These are phyloP conservation scores for Nothophaeocryptopus gaeumannii DNA, from an alignment of 2,329 filamentous ascomycete species.

Conservation along the genomic window DNA sequence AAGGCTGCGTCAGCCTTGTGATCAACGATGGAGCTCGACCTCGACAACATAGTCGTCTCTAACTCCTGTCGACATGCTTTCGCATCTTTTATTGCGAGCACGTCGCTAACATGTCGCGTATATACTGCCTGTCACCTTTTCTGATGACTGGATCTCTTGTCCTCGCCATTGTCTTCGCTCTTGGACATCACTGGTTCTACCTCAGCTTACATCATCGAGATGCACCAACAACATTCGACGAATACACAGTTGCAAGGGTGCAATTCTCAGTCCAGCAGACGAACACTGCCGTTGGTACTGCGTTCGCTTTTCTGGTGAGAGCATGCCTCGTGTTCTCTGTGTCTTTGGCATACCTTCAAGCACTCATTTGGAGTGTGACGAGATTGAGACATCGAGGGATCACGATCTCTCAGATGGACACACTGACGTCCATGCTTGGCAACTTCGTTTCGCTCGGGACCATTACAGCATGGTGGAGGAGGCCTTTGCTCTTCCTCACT, in stretches of 20 bases:
- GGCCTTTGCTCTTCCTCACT: not conserved
- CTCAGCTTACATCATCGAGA: not conserved
- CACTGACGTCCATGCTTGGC: not conserved
- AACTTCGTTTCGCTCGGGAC: not conserved
- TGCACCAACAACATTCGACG: conserved; percentile 1
- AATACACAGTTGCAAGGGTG: not conserved
- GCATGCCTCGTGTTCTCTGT: not conserved
- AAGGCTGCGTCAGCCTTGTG: too few relatives aligned
- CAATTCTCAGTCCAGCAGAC: not conserved
- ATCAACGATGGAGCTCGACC: too few relatives aligned
- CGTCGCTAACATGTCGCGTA: not conserved
- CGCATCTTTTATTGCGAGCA: not conserved
- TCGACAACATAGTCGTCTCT: too few relatives aligned
- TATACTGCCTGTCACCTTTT: conserved; percentile 2
- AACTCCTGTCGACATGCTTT: too few relatives aligned
- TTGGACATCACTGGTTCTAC: conserved; percentile 6
- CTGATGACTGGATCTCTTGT: conserved; percentile 1
- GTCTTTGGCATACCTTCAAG: not conserved
- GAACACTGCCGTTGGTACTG: conserved; percentile 8
- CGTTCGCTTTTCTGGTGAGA: conserved; percentile 5
- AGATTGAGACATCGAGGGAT: not conserved
- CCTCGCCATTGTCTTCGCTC: not conserved
- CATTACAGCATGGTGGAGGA: not conserved
- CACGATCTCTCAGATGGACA: not conserved
- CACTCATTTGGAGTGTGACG: not conserved